These are phyloP conservation scores for Alternaria viburni DNA, from an alignment of 2,329 filamentous ascomycete genomes.

Conservation along the genomic window DNA sequence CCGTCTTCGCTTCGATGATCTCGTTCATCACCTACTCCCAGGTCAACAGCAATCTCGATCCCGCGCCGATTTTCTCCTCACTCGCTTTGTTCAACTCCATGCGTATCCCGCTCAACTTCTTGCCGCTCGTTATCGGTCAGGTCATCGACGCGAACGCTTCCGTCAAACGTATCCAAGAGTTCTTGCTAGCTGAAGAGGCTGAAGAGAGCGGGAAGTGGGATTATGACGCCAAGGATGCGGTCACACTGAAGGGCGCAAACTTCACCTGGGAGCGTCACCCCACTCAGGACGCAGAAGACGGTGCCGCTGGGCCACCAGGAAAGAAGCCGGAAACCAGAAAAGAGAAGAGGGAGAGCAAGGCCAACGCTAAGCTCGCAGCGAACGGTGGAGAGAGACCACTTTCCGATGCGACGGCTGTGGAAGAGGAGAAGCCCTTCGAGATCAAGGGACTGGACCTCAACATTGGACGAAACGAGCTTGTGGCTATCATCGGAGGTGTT, in stretches of 20 bases:
- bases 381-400: conserved; percentile 48
- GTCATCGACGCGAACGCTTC: conserved; percentile 89
- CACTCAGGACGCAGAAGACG: conserved; percentile 57
- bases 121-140: conserved; percentile 87
- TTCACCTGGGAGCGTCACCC: conserved; percentile 85
- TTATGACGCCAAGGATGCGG: conserved; percentile 59
- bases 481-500: conserved; percentile 87
- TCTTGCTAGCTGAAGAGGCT: conserved; percentile 83
- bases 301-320: conserved; percentile 26
- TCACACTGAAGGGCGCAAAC: conserved; percentile 73
- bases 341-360: conserved; percentile 57
- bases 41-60: conserved; percentile 70
- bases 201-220: conserved; percentile 71
- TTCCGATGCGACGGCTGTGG: conserved; percentile 51
- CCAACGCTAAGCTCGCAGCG: conserved; percentile 32
- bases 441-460: conserved; percentile 71
- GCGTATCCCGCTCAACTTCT: conserved; percentile 84
- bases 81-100: conserved; percentile 92
- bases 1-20: conserved; percentile 94
- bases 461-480: conserved; percentile 75
- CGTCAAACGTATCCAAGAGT: conserved; percentile 84
- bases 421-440: conserved; percentile 73
- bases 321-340: conserved; percentile 56
- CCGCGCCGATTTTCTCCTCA: conserved; percentile 88
- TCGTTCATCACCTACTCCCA: conserved; percentile 82